Conservation (phyloP, 108 stramenopile genomes). For the Cyclostephanos tholiformis region DNA sequence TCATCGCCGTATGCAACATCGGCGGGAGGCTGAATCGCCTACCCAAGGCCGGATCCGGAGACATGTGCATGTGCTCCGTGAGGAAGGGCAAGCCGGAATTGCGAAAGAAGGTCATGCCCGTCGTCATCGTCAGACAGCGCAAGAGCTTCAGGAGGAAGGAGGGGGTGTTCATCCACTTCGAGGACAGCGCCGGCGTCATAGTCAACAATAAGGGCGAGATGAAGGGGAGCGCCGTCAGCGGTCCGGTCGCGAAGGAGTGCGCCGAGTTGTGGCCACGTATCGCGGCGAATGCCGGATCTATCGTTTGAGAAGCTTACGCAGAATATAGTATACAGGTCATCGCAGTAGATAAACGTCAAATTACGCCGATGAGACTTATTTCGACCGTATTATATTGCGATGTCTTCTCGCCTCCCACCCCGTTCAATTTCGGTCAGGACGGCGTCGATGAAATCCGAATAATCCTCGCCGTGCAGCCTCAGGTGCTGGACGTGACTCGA, state of each 20-base stretch:
- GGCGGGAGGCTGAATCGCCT: conserved; percentile 98
- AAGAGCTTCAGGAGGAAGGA: conserved; percentile 99
- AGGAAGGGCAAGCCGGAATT: conserved; percentile 99
- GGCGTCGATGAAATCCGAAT: background rate
- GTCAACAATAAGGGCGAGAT: conserved; percentile 99
- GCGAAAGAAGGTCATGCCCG: conserved; percentile 99
- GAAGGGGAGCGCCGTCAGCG: conserved; percentile 99
- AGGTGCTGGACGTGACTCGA: conserved; percentile 21
- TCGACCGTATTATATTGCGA: background rate
- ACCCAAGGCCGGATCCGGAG: conserved; percentile 96
- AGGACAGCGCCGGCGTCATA: conserved; percentile 99
- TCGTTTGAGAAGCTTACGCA: conserved; percentile 68
- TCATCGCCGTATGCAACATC: conserved; percentile 98
- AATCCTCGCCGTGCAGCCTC: conserved; percentile 12
- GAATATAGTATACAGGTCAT: background rate
- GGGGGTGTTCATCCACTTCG: conserved; percentile 99
- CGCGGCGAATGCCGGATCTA: conserved; percentile 97
- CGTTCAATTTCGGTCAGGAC: background rate
- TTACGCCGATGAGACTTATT: background rate
- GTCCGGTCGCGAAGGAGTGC: conserved; percentile 99
- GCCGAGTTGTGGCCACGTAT: conserved; percentile 99
- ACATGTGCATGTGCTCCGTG: conserved; percentile 99
- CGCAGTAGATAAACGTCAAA: background rate
- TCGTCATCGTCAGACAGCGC: conserved; percentile 97
- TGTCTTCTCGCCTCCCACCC: background rate